phyloP scores from a whole-genome alignment of 2,329 filamentous ascomycete species.

The Diplodia scrobiculata region DNA sequence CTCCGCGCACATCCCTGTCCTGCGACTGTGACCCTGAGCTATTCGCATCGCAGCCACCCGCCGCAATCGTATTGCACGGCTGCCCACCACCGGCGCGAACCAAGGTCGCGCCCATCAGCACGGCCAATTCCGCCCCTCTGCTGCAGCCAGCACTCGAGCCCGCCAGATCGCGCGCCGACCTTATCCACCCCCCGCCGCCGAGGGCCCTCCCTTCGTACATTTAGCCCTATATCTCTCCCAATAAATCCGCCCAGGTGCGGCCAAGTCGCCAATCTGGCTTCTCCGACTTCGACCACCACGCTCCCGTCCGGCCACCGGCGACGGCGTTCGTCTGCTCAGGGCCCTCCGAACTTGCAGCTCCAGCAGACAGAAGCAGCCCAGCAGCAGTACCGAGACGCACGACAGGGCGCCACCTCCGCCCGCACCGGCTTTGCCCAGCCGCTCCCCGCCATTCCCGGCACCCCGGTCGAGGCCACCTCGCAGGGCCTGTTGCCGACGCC shows the following conservation, averaged over 20 bases:
- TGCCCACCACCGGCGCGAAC: not conserved
- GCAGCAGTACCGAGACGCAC: conserved; percentile 35
- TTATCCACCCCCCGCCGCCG: conserved; percentile 14
- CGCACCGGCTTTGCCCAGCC: conserved; percentile 39
- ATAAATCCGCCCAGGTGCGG: conserved; percentile 13
- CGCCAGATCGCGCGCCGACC: conserved; percentile 10
- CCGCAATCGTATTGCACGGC: conserved; percentile 14
- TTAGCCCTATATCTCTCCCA: conserved; percentile 9
- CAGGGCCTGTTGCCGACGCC: conserved; percentile 28
- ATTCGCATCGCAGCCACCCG: conserved; percentile 7
- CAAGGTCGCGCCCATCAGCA: not conserved
- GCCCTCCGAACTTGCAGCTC: conserved; percentile 41
- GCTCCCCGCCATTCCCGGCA: conserved; percentile 45
- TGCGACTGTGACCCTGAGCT: conserved; percentile 15
- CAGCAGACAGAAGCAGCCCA: conserved; percentile 32
- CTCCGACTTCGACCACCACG: conserved; percentile 42
- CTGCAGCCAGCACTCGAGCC: conserved; percentile 9
- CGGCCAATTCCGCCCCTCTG: conserved; percentile 11
- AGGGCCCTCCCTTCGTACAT: conserved; percentile 14
- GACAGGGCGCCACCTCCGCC: conserved; percentile 40
- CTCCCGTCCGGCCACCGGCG: conserved; percentile 44
- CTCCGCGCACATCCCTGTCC: conserved; percentile 26
- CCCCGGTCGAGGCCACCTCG: conserved; percentile 34
- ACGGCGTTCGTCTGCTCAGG: conserved; percentile 44
- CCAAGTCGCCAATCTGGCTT: conserved; percentile 43